Evolutionary conservation across 352 stramenopile genomes (phyloP).

Genomic region (Pythium dissimile): DNA sequence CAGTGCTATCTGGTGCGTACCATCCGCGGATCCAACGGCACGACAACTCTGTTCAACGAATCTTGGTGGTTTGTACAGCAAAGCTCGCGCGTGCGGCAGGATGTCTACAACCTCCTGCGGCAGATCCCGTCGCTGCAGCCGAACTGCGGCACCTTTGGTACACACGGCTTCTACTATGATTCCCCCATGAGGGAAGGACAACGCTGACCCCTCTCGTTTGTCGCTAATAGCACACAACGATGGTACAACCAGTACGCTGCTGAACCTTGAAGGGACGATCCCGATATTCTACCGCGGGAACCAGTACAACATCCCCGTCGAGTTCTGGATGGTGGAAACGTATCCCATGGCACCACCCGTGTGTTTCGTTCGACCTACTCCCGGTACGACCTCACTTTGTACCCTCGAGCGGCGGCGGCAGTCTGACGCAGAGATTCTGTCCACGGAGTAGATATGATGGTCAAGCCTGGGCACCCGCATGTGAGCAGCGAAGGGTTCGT

Average conservation of each 20-base stretch:
- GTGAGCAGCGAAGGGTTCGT: slow-evolving; percentile 85
- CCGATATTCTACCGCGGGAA: slow-evolving; percentile 88
- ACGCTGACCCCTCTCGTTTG: background rate
- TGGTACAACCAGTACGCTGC: slow-evolving; percentile 77
- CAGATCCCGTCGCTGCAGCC: slow-evolving; percentile 85
- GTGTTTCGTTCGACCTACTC: slow-evolving; percentile 84
- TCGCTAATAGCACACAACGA: slow-evolving; percentile 69
- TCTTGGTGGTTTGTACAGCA: no score
- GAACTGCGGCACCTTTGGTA: slow-evolving; percentile 83
- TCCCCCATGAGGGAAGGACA: background rate
- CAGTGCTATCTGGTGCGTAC: slow-evolving; percentile 71
- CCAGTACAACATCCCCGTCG: slow-evolving; percentile 91
- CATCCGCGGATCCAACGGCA: no score
- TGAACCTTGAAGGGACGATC: slow-evolving; percentile 87
- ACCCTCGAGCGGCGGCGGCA: background rate
- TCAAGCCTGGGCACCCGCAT: slow-evolving; percentile 82
- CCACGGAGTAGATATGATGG: slow-evolving; percentile 86
- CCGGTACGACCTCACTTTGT: slow-evolving; percentile 26
- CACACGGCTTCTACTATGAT: background rate
- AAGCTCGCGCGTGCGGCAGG: slow-evolving; percentile 76
- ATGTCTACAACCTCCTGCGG: slow-evolving; percentile 82
- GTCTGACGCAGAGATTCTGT: no score
- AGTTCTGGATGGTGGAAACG: slow-evolving; percentile 85
- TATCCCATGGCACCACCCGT: slow-evolving; percentile 81
- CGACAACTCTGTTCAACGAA: no score